Evolutionary conservation across 345 rosid genomes (phyloP).

Genomic region (Brassica incana): DNA sequence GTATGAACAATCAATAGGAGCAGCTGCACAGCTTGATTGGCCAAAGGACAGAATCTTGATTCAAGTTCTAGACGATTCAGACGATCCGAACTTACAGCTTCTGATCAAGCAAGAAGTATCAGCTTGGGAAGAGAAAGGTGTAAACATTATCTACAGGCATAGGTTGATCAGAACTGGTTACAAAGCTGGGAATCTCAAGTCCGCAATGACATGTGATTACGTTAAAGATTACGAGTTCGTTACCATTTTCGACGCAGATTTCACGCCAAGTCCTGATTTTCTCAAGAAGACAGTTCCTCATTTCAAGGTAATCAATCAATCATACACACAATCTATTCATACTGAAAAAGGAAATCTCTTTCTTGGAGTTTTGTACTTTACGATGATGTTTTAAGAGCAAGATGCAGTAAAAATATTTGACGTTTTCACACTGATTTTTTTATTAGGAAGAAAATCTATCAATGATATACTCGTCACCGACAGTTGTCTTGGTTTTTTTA

Average conservation of each 20-base stretch:
- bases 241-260: not conserved
- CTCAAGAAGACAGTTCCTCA: not conserved
- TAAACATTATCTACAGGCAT: not conserved
- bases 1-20: not conserved
- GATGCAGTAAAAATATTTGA: not conserved
- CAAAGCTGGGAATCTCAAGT: conserved; percentile 3
- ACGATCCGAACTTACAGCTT: not conserved
- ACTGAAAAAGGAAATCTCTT: not conserved
- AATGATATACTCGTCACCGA: conserved; percentile 27
- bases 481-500: conserved; percentile 21
- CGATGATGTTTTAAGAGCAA: not conserved
- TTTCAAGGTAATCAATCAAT: not conserved
- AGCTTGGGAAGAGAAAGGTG: not conserved
- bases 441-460: not conserved
- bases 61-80: not conserved
- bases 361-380: not conserved
- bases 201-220: not conserved
- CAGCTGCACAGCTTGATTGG: not conserved
- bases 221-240: not conserved
- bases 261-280: not conserved
- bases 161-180: not conserved
- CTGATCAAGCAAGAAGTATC: not conserved
- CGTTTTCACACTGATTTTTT: not conserved
- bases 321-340: not conserved
- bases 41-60: not conserved